Evolutionary conservation across 805 yeast genomes (phyloP), one percentile per base, ranked within the genome.

Genomic region (Candida tammaniensis): DNA sequence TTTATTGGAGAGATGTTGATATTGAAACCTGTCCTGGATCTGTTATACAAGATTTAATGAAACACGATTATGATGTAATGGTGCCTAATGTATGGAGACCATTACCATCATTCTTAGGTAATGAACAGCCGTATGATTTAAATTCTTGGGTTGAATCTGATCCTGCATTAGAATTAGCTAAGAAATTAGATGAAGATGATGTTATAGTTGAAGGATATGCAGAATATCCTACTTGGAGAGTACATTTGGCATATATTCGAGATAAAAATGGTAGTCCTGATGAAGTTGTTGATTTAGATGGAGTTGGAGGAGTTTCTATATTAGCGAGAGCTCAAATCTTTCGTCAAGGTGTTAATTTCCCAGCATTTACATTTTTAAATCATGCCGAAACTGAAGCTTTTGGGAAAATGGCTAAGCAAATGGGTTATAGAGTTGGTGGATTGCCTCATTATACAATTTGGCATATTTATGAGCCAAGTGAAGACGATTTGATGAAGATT

Each of bases 61-160:
- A 73, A 43, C 65, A 59, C 36, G 73, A 75, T 44, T 80, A 70
- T 52, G 95, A 85, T 51, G 83, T 85, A 11, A 69, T 85, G 56
- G 80, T 82, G 24, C 95, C 87, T 18, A 87, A 93, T 52, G 96
- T 93, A 21, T 93, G 98, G 98, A 74, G 98, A 49, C 98, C 98
- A 2, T 70, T 93, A 42, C 98, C 98, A 2, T 82, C 80, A 29
- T 93, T 89, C 61, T 73, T 93, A 43, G 94, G 93, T 13, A 76
- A 78, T 44, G 94, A 86, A 55, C 98, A 93, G 60, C 88, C 98
- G 1, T 93, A 93, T 57, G 98, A 93, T 61, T 74, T 93, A 54
- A 93, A 93, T 61, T 86, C 97, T 10, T 93, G 98, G 98, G 76
- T 86, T 38, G 98, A 93, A 63, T 78, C 89, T 3, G 82, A 78